phyloP scores from a whole-genome alignment of 805 yeast genomes.

The Sugiyamaella lignohabitans region DNA sequence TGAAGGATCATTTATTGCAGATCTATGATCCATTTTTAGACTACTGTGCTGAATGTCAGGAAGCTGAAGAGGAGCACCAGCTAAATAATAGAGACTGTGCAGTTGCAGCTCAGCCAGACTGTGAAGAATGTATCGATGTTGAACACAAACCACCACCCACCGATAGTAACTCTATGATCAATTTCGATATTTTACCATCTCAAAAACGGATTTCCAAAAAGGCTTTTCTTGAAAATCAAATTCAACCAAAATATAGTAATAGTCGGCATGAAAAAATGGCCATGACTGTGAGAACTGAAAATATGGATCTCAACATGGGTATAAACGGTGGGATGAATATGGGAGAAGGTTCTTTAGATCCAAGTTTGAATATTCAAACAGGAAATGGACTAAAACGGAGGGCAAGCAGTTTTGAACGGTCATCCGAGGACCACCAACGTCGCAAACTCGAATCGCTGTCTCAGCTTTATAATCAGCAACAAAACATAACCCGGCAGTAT shows the following conservation, averaged over 20 bases:
- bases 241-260: background rate
- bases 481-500: no score
- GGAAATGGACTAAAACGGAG: background rate
- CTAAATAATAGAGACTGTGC: background rate
- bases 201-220: background rate
- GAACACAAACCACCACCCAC: background rate
- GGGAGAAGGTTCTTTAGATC: no score
- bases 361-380: no score
- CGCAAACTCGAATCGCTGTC: background rate
- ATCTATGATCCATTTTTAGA: conserved; percentile 10
- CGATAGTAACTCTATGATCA: no score
- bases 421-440: no score
- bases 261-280: background rate
- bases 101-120: background rate
- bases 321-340: no score
- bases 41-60: conserved; percentile 8
- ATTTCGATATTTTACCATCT: no score
- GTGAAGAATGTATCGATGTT: background rate
- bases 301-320: no score
- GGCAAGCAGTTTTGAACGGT: no score
- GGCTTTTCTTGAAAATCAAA: background rate
- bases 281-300: no score
- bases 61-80: conserved; percentile 10
- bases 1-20: conserved; percentile 8
- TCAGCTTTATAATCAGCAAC: no score